Evolutionary conservation across 805 yeast species (phyloP), one percentile per base, ranked within the genome.

Genomic region (Brettanomyces custersianus): DNA sequence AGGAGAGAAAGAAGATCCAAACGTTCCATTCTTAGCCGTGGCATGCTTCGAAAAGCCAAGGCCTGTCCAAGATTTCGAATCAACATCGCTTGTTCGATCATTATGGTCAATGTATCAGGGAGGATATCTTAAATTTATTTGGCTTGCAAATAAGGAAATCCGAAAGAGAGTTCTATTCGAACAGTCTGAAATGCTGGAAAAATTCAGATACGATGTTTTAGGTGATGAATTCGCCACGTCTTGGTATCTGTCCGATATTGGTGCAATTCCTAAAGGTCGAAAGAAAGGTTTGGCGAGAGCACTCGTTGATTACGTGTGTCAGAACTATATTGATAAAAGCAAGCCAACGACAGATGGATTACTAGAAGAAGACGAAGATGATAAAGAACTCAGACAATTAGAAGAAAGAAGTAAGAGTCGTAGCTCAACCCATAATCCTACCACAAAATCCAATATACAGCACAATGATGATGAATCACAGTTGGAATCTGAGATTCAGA

Each of bases 241-340:
- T 35, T 75, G 80, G 80, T 75, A 75, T 49, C 59, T 75, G 42
- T 63, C 70, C 31, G 80, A 75, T 49, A 61, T 75, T 36, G 80
- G 80, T 29, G 72, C 76, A 18, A 58, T 70, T 30, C 77, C 78
- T 6, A 52, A 64, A 28, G 75, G 75, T 57, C 60, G 76, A 48
- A 80, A 81, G 36, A 70, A 70, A 47, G 79, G 80, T 17, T 62
- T 72, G 44, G 77, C 77, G 24, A 62, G 72, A 48, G 56, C 63
- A 40, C 57, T 75, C 40, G 57, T 74, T 34, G 69, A 72, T 41
- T 64, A 62, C 49, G 72, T 70, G 35, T 60, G 72, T 37, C 66
- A 68, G 29, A 60, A 68, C 40, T 71, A 57, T 48, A 59, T 70
- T 40, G 62, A 57, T 33, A 47, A 48, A 9, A 53, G 49, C 40